A percentile compares a stretch with the other conserved stretches of the same genome.
Evolutionary conservation across 2,329 filamentous ascomycete genomes (phyloP).

Genomic region (Colletotrichum eleusines): DNA sequence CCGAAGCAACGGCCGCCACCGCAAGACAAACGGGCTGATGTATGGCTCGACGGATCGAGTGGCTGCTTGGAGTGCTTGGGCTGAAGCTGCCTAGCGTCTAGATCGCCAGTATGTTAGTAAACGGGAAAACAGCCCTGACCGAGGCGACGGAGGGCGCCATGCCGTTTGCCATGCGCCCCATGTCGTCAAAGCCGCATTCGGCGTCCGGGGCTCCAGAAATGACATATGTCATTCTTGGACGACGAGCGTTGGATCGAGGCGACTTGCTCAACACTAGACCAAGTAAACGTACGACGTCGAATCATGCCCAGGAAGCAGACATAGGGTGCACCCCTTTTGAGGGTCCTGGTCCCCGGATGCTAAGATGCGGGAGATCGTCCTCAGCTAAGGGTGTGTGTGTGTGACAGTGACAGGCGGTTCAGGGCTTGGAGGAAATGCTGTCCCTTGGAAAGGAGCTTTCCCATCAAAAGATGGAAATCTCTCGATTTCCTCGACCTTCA

Average conservation of each 20-base stretch:
- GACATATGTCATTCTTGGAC: slow-evolving; percentile 14
- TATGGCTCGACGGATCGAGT: slow-evolving; percentile 26
- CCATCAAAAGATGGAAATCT: slow-evolving; percentile 28
- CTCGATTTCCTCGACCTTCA: slow-evolving; percentile 6
- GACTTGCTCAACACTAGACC: neutral
- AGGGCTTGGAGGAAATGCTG: slow-evolving; percentile 2
- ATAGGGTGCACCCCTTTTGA: neutral
- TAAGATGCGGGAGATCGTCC: slow-evolving; percentile 34
- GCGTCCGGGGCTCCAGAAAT: neutral
- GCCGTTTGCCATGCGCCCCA: slow-evolving; percentile 17
- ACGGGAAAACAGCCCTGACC: slow-evolving; percentile 20
- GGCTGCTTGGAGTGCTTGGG: slow-evolving; percentile 10
- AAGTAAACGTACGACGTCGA: neutral
- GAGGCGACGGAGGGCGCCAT: slow-evolving; percentile 29
- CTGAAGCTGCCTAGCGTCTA: slow-evolving; percentile 13
- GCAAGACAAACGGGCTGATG: slow-evolving; percentile 21
- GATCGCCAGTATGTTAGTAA: slow-evolving; percentile 9
- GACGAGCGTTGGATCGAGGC: too few relatives aligned
- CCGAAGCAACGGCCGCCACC: slow-evolving; percentile 37
- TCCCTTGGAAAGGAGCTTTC: slow-evolving; percentile 28
- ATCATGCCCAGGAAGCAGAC: neutral
- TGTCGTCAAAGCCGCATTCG: slow-evolving; percentile 5
- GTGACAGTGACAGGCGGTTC: slow-evolving; percentile 4
- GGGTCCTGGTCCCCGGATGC: slow-evolving; percentile 4
- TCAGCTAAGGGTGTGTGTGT: slow-evolving; percentile 16